Conservation (phyloP, 139 green algal genomes). For the Chlorella vulgaris region DNA sequence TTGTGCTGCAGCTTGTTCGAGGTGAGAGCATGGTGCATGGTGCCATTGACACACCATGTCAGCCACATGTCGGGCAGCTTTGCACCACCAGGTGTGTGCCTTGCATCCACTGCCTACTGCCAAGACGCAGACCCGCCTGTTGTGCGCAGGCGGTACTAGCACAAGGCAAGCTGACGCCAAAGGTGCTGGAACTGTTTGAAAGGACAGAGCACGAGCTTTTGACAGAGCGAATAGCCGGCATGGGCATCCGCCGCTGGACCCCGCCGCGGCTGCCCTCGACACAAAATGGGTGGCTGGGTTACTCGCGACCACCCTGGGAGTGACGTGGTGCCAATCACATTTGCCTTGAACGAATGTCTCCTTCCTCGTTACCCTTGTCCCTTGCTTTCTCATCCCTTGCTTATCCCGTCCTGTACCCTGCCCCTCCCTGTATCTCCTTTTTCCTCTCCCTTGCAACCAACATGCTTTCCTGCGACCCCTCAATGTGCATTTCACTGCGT, state of each 20-base stretch:
- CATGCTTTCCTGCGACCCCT: no score
- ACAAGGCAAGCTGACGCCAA: conserved; percentile 28
- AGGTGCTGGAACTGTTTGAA: conserved; percentile 32
- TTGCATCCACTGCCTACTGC: neutral
- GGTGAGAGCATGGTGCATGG: neutral
- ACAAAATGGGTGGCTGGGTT: neutral
- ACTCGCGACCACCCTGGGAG: neutral
- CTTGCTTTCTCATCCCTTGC: no score
- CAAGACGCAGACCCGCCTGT: neutral
- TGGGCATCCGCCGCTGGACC: conserved; percentile 29
- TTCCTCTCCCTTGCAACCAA: no score
- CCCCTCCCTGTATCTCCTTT: no score
- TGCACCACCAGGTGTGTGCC: no score
- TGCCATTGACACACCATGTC: no score
- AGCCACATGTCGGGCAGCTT: no score
- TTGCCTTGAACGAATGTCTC: neutral
- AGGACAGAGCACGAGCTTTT: conserved; percentile 23
- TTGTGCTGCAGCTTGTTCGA: neutral
- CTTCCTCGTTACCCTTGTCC: neutral
- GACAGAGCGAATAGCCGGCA: neutral
- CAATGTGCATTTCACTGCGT: no score
- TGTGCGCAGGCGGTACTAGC: conserved; percentile 16
- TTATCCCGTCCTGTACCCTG: no score
- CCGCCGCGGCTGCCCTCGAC: conserved; percentile 12
- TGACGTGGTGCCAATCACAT: neutral